Conservation (phyloP, 257 asterid genomes). For the Fraxinus quadrangulata region DNA sequence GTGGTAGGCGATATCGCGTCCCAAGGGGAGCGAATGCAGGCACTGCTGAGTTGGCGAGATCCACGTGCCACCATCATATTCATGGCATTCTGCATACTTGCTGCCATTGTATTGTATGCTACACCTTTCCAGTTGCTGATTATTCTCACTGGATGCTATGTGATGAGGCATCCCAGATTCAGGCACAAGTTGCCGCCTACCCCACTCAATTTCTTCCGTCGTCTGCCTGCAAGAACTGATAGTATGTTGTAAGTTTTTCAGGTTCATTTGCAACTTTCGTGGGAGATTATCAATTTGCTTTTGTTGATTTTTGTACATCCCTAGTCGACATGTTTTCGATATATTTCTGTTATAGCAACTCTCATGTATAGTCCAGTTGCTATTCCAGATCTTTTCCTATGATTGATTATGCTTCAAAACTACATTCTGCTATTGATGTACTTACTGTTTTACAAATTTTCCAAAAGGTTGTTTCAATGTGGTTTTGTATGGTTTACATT, state of each 20-base stretch:
- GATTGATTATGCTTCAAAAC: background rate
- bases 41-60: conserved; percentile 87
- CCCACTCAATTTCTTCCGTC: conserved; percentile 75
- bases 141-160: conserved; percentile 50
- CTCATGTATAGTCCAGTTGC: conserved; percentile 13
- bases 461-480: background rate
- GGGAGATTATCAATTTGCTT: conserved; percentile 6
- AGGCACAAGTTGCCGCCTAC: conserved; percentile 70
- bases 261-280: conserved; percentile 10
- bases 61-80: conserved; percentile 80
- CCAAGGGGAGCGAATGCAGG: conserved; percentile 91
- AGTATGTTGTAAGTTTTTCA: conserved; percentile 58
- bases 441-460: background rate
- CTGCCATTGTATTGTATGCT: conserved; percentile 56
- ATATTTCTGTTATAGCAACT: conserved; percentile 11
- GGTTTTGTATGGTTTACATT: background rate
- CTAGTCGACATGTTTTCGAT: background rate
- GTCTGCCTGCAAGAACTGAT: conserved; percentile 89
- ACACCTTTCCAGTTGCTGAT: conserved; percentile 65
- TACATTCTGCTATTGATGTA: background rate
- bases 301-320: background rate
- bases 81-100: conserved; percentile 61
- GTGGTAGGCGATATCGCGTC: conserved; percentile 80
- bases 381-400: background rate
- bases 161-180: conserved; percentile 85